Evolutionary conservation across 2,329 filamentous ascomycete species (phyloP).

Genomic region (Escovopsis sp.): DNA sequence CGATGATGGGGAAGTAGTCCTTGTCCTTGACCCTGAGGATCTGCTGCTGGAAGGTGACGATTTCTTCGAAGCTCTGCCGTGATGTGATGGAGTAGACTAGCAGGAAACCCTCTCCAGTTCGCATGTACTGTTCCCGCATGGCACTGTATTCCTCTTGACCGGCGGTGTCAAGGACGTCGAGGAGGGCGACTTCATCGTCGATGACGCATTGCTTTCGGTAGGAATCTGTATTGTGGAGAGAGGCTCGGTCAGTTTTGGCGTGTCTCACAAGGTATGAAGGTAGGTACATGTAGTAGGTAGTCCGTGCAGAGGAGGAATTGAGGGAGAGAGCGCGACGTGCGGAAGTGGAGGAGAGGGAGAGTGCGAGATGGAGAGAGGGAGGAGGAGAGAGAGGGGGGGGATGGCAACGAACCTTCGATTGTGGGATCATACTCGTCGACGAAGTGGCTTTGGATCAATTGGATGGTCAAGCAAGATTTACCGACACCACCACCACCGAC

Average conservation of each 20-base stretch:
- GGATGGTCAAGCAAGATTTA: constrained; percentile 98
- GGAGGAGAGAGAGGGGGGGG: too few relatives aligned
- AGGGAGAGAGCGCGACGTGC: background rate
- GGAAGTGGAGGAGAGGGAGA: background rate
- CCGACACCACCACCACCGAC: constrained; percentile 96
- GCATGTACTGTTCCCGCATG: constrained; percentile 99
- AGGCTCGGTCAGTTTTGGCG: background rate
- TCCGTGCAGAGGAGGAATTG: too few relatives aligned
- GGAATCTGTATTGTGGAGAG: constrained; percentile 55
- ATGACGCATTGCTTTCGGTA: constrained; percentile 99
- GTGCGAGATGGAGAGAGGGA: too few relatives aligned
- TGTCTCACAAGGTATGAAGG: too few relatives aligned
- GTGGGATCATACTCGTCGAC: constrained; percentile 99
- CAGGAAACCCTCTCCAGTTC: constrained; percentile 93
- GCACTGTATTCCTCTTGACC: constrained; percentile 98
- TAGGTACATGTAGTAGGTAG: too few relatives aligned
- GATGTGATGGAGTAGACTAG: constrained; percentile 98
- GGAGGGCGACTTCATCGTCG: constrained; percentile 91
- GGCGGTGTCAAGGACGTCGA: constrained; percentile 95
- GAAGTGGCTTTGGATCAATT: constrained; percentile 91
- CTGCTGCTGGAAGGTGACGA: constrained; percentile 96
- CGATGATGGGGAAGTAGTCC: constrained; percentile 98
- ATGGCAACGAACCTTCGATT: constrained; percentile 84
- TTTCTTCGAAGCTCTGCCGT: constrained; percentile 94
- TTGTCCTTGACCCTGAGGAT: constrained; percentile 98